Conservation (phyloP, 106 monocot genomes). For the Posidonia australis region DNA sequence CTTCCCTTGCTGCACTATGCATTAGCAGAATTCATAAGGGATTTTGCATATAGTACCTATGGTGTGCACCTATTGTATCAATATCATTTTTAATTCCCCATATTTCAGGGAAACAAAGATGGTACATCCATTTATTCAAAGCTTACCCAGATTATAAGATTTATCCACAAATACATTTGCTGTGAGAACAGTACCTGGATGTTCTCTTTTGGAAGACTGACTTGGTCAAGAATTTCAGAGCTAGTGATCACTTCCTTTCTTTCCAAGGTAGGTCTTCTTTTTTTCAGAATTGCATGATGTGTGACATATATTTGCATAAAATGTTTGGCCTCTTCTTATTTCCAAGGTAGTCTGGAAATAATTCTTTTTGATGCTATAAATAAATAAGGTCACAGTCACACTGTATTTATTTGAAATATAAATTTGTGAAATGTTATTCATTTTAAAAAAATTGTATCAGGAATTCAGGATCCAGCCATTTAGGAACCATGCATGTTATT, state of each 20-base stretch:
- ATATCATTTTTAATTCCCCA: neutral
- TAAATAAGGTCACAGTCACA: no score
- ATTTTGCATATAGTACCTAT: neutral
- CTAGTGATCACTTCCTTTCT: conserved; percentile 68
- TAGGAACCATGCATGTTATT: no score
- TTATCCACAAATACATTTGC: conserved; percentile 57
- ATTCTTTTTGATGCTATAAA: no score
- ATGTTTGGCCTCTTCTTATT: no score
- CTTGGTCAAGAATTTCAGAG: conserved; percentile 80
- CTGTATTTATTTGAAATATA: no score
- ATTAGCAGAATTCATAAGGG: no score
- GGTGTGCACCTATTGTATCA: neutral
- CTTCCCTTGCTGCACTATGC: no score
- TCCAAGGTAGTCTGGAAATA: no score
- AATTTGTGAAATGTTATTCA: no score
- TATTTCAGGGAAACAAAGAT: conserved; percentile 42
- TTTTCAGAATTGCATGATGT: neutral
- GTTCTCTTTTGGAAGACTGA: conserved; percentile 60
- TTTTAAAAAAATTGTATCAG: no score
- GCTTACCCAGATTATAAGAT: conserved; percentile 56
- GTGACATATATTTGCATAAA: no score
- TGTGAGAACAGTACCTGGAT: conserved; percentile 59
- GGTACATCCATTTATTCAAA: conserved; percentile 44
- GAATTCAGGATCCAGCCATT: no score
- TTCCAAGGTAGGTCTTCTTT: conserved; percentile 54